Conservation (phyloP, 805 yeast genomes). For the Kazachstania psychrophila region DNA sequence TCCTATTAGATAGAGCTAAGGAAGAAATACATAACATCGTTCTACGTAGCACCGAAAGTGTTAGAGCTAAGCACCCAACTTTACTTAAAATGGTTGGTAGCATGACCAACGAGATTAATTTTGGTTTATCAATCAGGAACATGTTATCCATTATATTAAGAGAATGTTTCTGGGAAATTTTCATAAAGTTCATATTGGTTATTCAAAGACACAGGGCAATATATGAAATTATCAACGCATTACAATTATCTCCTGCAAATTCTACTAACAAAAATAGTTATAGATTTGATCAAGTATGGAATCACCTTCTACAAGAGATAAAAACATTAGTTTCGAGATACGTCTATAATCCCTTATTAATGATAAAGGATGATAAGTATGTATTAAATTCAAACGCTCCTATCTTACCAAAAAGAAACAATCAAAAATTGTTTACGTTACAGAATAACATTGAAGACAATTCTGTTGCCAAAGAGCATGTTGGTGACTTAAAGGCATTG, state of each 20-base stretch:
- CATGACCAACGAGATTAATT: slow-evolving; percentile 15
- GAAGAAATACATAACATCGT: slow-evolving; percentile 58
- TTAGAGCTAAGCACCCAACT: slow-evolving; percentile 46
- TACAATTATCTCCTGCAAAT: slow-evolving; percentile 16
- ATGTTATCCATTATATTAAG: slow-evolving; percentile 47
- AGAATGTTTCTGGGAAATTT: slow-evolving; percentile 65
- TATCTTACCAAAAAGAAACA: slow-evolving; percentile 9
- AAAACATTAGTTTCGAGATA: slow-evolving; percentile 17
- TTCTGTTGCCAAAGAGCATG: slow-evolving; percentile 26
- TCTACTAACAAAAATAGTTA: slow-evolving; percentile 21
- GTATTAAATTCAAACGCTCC: slow-evolving; percentile 6
- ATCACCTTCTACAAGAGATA: slow-evolving; percentile 31
- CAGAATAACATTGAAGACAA: slow-evolving; percentile 23
- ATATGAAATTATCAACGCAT: slow-evolving; percentile 40
- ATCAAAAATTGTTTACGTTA: slow-evolving; percentile 16
- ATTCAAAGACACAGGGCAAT: slow-evolving; percentile 65
- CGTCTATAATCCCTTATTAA: slow-evolving; percentile 13
- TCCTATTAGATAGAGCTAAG: slow-evolving; percentile 45
- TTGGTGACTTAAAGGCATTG: slow-evolving; percentile 35
- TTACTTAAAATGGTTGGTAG: slow-evolving; percentile 26
- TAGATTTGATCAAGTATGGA: slow-evolving; percentile 37
- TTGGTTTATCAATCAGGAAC: slow-evolving; percentile 37
- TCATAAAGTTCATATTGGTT: slow-evolving; percentile 50
- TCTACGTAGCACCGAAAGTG: slow-evolving; percentile 54
- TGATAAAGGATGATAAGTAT: slow-evolving; percentile 1